Conservation (phyloP, 176 grass and related monocot genomes). For the Bromus sterilis region DNA sequence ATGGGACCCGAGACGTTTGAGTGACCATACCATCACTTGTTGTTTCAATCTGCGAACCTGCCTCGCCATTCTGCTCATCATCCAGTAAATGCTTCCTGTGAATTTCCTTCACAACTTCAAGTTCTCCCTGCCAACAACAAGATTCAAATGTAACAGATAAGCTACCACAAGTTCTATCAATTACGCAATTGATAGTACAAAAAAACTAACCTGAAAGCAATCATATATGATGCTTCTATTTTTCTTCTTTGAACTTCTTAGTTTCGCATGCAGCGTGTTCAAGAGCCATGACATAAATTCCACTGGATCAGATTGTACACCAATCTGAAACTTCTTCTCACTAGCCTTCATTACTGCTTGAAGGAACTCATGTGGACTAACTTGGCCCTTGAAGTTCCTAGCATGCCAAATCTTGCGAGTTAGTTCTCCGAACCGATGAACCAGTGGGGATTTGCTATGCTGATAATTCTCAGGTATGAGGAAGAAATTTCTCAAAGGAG, state of each 20-base stretch:
- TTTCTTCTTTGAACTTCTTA: conserved; percentile 78
- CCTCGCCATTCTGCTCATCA: conserved; percentile 45
- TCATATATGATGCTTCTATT: conserved; percentile 89
- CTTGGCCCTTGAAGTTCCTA: conserved; percentile 98
- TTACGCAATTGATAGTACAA: neutral
- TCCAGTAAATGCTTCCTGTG: conserved; percentile 47
- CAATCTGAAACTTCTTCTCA: conserved; percentile 86
- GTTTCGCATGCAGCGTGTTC: conserved; percentile 75
- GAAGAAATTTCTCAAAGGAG: conserved; percentile 98
- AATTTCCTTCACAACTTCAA: conserved; percentile 93
- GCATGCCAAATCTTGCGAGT: conserved; percentile 98
- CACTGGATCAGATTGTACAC: conserved; percentile 95
- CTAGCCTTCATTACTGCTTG: conserved; percentile 98
- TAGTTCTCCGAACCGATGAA: conserved; percentile 94
- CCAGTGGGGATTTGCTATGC: conserved; percentile 83
- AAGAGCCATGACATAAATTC: conserved; percentile 97
- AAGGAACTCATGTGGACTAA: conserved; percentile 96
- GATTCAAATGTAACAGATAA: neutral
- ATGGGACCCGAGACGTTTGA: conserved; percentile 79
- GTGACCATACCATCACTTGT: conserved; percentile 39
- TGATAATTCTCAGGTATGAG: conserved; percentile 95
- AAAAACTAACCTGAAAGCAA: conserved; percentile 87
- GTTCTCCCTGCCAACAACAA: conserved; percentile 64
- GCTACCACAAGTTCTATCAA: neutral
- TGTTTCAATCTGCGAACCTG: conserved; percentile 28